Base-by-base conservation (phyloP, 805 yeast genomes). In the Candida argentea region DNA sequence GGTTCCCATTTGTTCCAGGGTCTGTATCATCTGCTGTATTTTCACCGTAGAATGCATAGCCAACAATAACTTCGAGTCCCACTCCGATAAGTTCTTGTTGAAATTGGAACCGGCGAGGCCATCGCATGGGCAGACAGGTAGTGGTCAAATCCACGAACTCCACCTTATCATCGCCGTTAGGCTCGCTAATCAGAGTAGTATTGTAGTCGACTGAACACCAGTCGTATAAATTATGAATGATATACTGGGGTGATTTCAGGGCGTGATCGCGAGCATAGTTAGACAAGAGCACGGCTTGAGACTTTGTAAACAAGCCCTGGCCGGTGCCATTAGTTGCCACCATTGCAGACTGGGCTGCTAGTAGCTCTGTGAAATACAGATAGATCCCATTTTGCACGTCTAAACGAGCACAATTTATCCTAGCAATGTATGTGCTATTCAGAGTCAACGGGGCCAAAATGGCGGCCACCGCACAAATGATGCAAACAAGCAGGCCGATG, bases 381-480 rank as follows among this genome's bases (percentile, higher is more conserved):
- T 70, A 73, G 6, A 75, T 46, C 1, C 81, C 82, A 12, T 50
- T 39, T 1, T 75, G 64, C 12, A 75, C 67, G 34, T 70, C 73
- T 5, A 63, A 46, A 37, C 68, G 75, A 4, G 67, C 58, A 33
- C 74, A 70, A 39, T 66, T 64, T 21, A 75, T 50, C 22, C 61
- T 41, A 5, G 59, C 53, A 6, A 64, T 42, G 36, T 48, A 51
- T 9, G 33, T 26, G 5, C 17, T 20, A 22, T 30, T 29, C 15
- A 44, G 30, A 8, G 40, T 16, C 3, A 43, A 24, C 4, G 64
- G 63, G 3, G 55, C 49, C 8, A 52, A 33, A 24, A 55, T 33
- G 5, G 48, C 29, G 6, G 40, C 35, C 5, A 57, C 28, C 4
- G 48, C 32, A 14, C 39, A 35, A 4, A 37, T 25, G 0, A 52